Percentiles rank a stretch among this genome's conserved stretches.
These are phyloP conservation scores for Chalciporus piperatus DNA, from an alignment of 768 basidiomycete species.

Conservation along the genomic window DNA sequence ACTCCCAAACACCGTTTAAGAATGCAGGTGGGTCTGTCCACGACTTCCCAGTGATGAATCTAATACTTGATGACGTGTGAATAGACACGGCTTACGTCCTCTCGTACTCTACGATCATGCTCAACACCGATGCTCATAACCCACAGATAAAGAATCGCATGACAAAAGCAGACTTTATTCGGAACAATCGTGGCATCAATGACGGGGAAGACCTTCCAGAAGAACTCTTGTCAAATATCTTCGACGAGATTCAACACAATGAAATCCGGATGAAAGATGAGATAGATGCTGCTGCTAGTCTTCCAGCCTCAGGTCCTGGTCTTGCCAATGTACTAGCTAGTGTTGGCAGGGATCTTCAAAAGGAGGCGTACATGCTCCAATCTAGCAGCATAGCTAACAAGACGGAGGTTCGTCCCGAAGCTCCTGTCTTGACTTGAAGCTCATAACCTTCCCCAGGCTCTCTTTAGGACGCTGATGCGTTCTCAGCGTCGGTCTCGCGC, in stretches of 20 bases:
- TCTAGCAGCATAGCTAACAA: slow-evolving; percentile 96
- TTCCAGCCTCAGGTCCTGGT: slow-evolving; percentile 58
- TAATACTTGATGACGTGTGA: slow-evolving; percentile 3
- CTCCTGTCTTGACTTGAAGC: background rate
- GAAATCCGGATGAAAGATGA: slow-evolving; percentile 99
- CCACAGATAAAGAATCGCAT: slow-evolving; percentile 93
- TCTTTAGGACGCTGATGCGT: slow-evolving; percentile 90
- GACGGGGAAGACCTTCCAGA: slow-evolving; percentile 87
- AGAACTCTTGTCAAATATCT: slow-evolving; percentile 74
- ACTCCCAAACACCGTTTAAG: slow-evolving; percentile 79
- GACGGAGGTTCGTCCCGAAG: slow-evolving; percentile 67
- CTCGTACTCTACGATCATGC: slow-evolving; percentile 91
- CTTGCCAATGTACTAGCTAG: slow-evolving; percentile 79
- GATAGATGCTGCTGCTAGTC: slow-evolving; percentile 53
- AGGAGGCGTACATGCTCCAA: slow-evolving; percentile 93
- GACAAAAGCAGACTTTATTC: slow-evolving; percentile 87
- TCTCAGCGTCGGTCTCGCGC: slow-evolving; percentile 81
- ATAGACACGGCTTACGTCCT: slow-evolving; percentile 91
- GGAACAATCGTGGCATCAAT: slow-evolving; percentile 97
- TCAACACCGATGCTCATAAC: slow-evolving; percentile 97
- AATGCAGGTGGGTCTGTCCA: slow-evolving; percentile 73
- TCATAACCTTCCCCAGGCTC: slow-evolving; percentile 49
- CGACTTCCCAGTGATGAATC: background rate
- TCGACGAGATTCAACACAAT: slow-evolving; percentile 85
- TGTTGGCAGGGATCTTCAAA: slow-evolving; percentile 92